These are phyloP conservation scores for Monascus ruber DNA, from an alignment of 2,329 filamentous ascomycete species.

Conservation along the genomic window DNA sequence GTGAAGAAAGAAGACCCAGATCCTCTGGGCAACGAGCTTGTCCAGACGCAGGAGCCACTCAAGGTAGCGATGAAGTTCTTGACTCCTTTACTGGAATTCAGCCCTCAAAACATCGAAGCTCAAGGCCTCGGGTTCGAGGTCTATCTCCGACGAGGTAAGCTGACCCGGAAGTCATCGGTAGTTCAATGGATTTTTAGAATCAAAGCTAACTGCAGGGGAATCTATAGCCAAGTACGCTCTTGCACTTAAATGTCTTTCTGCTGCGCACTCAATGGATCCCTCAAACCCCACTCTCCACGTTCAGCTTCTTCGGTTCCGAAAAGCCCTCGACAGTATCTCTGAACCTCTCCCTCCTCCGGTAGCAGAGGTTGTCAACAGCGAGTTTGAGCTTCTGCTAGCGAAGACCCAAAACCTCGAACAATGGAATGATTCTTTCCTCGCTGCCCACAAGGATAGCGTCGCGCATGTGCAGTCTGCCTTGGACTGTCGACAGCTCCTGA, in stretches of 20 bases:
- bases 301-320: conserved; percentile 59
- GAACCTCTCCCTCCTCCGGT: conserved; percentile 55
- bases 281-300: conserved; percentile 63
- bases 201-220: conserved; percentile 13
- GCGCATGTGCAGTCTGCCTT: conserved; percentile 54
- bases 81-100: conserved; percentile 67
- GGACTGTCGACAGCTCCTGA: conserved; percentile 47
- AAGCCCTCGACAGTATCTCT: conserved; percentile 45
- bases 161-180: neutral
- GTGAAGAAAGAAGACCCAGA: conserved; percentile 84
- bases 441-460: conserved; percentile 51
- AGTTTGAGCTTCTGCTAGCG: conserved; percentile 51
- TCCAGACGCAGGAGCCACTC: conserved; percentile 70
- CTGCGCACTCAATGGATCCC: conserved; percentile 57
- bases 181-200: neutral
- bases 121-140: conserved; percentile 87
- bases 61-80: conserved; percentile 83
- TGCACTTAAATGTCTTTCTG: conserved; percentile 73
- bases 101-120: conserved; percentile 65
- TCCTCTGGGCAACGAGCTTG: conserved; percentile 68
- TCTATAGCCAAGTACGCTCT: conserved; percentile 69
- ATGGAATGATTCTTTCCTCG: conserved; percentile 56
- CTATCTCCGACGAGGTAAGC: conserved; percentile 68
- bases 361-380: conserved; percentile 56
- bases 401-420: conserved; percentile 46